Percentiles rank a stretch among this genome's conserved stretches.
Conservation (phyloP, 225 moss, liverwort and hornwort genomes). For the Polytrichum formosum region DNA sequence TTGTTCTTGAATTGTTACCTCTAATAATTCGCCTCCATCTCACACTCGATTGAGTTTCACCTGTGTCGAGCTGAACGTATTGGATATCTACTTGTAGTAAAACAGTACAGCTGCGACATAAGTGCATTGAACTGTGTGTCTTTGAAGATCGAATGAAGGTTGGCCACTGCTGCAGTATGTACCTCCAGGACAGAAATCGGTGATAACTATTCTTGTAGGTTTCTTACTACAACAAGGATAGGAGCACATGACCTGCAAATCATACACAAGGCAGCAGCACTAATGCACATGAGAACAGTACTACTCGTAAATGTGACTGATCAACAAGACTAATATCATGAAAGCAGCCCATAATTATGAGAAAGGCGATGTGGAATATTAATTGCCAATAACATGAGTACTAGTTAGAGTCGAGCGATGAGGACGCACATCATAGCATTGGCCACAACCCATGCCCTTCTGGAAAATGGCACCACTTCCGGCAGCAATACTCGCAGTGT, state of each 20-base stretch:
- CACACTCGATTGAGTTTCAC: no score
- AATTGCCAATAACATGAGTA: not conserved
- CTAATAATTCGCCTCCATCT: no score
- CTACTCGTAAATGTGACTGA: no score
- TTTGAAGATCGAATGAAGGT: conserved; percentile 27
- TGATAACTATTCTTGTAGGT: conserved; percentile 30
- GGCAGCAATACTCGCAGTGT: conserved; percentile 25
- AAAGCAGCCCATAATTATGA: no score
- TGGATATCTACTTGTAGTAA: no score
- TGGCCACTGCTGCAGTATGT: conserved; percentile 26
- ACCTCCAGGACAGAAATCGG: conserved; percentile 37
- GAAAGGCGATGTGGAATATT: not conserved
- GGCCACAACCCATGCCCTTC: conserved; percentile 31
- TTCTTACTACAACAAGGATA: conserved; percentile 13
- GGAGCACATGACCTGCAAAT: conserved; percentile 3
- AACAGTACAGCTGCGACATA: no score
- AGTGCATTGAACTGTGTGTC: no score
- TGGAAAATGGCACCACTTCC: conserved; percentile 34
- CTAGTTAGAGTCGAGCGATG: not conserved
- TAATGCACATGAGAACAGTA: not conserved
- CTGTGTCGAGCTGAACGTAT: no score
- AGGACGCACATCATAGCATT: conserved; percentile 28
- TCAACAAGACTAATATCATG: no score
- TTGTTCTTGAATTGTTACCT: no score
- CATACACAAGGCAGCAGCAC: not conserved